phyloP scores from a whole-genome alignment of 331 rosid genomes.

The Prunus yedoensis region DNA sequence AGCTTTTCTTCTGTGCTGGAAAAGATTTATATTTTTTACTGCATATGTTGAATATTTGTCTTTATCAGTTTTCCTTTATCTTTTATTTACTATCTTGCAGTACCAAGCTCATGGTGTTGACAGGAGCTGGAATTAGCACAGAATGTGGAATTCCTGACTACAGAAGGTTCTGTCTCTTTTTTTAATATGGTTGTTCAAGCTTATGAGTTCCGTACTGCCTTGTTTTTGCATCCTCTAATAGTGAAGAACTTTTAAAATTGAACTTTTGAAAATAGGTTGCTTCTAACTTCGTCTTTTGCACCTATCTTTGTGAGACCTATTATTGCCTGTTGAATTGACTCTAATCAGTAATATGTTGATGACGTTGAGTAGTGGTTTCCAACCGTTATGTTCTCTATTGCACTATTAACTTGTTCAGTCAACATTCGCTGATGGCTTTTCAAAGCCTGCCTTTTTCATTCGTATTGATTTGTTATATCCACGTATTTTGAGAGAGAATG shows the following conservation, averaged over 20 bases:
- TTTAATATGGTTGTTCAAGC: not conserved
- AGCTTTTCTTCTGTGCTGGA: not conserved
- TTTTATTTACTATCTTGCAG: constrained; percentile 40
- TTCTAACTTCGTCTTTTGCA: not conserved
- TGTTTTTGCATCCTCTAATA: not conserved
- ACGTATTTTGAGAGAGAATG: not conserved
- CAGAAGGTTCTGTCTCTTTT: constrained; percentile 59
- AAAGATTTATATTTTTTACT: not conserved
- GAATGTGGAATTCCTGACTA: constrained; percentile 98
- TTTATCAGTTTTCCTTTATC: constrained; percentile 5
- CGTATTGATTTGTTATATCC: not conserved
- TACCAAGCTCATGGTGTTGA: constrained; percentile 65
- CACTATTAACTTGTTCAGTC: not conserved
- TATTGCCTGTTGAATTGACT: not conserved
- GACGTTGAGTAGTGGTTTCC: not conserved
- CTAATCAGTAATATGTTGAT: not conserved
- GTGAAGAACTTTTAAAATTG: not conserved
- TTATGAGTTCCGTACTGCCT: not conserved
- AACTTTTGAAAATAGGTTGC: not conserved
- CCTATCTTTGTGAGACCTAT: not conserved
- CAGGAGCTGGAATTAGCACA: constrained; percentile 97
- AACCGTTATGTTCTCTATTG: not conserved
- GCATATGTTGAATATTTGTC: not conserved
- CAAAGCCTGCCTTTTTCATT: not conserved
- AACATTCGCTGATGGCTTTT: not conserved